These are phyloP conservation scores for Hypseocharis bilobata DNA, from an alignment of 441 rosid species.

Conservation along the genomic window DNA sequence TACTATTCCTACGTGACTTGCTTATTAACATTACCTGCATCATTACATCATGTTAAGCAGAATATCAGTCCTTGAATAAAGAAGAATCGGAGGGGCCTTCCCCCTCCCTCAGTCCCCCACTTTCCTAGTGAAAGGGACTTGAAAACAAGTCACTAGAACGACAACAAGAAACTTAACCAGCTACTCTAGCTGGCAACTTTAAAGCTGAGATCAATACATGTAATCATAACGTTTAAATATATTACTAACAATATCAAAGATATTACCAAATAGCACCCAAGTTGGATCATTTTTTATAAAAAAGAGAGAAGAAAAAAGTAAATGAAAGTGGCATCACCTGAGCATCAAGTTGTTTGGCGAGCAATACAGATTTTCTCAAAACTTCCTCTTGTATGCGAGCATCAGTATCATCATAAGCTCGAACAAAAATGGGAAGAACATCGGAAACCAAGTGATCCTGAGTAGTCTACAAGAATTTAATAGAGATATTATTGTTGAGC, in stretches of 20 bases:
- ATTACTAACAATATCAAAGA: not conserved
- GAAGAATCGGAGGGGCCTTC: too few species aligned
- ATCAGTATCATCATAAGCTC: conserved; percentile 82
- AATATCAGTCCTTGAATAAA: too few species aligned
- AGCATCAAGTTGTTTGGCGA: conserved; percentile 75
- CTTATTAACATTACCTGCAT: too few species aligned
- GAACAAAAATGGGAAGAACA: conserved; percentile 72
- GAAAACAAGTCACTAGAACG: too few species aligned
- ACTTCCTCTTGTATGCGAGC: conserved; percentile 87
- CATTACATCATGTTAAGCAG: too few species aligned
- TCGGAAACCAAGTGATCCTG: conserved; percentile 55
- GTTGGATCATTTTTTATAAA: not conserved
- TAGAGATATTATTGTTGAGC: not conserved
- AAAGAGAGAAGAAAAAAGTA: not conserved
- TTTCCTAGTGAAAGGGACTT: too few species aligned
- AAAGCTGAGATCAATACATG: not conserved
- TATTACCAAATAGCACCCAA: not conserved
- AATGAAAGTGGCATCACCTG: conserved; percentile 45
- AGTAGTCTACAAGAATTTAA: conserved; percentile 42
- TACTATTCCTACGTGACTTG: too few species aligned
- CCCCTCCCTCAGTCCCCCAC: too few species aligned
- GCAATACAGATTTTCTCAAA: conserved; percentile 57
- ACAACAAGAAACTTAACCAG: too few species aligned
- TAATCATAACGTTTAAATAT: not conserved
- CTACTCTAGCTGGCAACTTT: too few species aligned